Evolutionary conservation across 345 rosid genomes (phyloP).

Genomic region (Salix dunnii): DNA sequence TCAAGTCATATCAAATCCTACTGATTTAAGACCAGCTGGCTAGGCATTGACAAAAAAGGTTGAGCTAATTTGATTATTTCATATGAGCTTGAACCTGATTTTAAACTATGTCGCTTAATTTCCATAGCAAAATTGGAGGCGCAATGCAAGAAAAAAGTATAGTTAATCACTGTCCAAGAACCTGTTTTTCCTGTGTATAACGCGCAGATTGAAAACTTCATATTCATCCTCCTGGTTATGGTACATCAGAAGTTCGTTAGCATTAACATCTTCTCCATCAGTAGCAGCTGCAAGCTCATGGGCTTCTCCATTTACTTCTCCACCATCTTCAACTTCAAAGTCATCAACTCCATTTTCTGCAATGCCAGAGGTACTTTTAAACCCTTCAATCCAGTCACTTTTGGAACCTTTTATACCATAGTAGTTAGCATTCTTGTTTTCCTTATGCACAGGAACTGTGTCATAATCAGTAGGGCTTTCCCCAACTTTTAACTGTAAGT

Average conservation of each 20-base stretch:
- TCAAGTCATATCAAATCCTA: neutral
- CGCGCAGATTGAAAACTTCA: slow-evolving; percentile 75
- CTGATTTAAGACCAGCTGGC: neutral
- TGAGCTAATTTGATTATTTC: neutral
- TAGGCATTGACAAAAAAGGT: neutral
- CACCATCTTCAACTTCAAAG: slow-evolving; percentile 21
- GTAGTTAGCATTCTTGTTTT: slow-evolving; percentile 13
- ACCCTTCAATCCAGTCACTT: slow-evolving; percentile 26
- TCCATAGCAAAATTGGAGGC: neutral
- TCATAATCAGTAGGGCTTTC: slow-evolving; percentile 13
- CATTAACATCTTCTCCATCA: slow-evolving; percentile 33
- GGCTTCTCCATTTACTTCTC: slow-evolving; percentile 29
- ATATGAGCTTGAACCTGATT: neutral
- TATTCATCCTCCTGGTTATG: slow-evolving; percentile 53
- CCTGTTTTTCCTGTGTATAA: slow-evolving; percentile 92
- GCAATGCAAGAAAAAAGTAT: neutral
- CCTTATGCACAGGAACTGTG: slow-evolving; percentile 9
- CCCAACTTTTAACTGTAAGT: slow-evolving; percentile 20
- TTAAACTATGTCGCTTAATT: slow-evolving; percentile 2
- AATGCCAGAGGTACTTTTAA: slow-evolving; percentile 15
- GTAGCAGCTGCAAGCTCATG: slow-evolving; percentile 30
- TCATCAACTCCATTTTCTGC: slow-evolving; percentile 14
- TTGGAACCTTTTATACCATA: slow-evolving; percentile 5
- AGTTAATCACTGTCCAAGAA: slow-evolving; percentile 17
- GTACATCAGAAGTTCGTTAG: slow-evolving; percentile 46